A percentile compares a stretch with the other conserved stretches of the same genome.
These are phyloP conservation scores for Linum tenue DNA, from an alignment of 345 rosid genomes.

Conservation along the genomic window DNA sequence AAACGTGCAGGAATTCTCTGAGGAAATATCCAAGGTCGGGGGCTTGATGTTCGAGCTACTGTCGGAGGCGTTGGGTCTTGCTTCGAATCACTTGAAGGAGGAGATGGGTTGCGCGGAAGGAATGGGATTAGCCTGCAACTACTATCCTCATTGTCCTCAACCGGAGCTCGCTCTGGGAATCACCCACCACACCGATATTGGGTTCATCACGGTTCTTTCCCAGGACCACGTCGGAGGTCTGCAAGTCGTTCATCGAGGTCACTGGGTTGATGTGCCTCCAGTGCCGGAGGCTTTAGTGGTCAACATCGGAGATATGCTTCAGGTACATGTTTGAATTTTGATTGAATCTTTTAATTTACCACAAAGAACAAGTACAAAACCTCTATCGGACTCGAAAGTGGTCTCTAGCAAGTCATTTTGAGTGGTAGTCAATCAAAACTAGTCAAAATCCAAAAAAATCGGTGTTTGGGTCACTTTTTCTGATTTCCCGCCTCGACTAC, in stretches of 20 bases:
- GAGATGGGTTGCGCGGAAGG: not conserved
- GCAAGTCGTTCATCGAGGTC: not conserved
- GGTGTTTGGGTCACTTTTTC: too few species aligned
- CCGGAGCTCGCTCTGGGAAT: not conserved
- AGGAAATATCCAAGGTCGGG: not conserved
- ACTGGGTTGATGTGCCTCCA: not conserved
- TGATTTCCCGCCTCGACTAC: too few species aligned
- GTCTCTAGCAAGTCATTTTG: too few species aligned
- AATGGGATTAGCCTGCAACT: not conserved
- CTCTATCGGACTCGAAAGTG: too few species aligned
- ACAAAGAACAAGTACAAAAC: too few species aligned
- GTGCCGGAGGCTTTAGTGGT: not conserved
- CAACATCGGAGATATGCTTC: constrained; percentile 3
- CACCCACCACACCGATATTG: not conserved
- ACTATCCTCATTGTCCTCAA: not conserved
- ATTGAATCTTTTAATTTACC: too few species aligned
- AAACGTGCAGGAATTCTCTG: not conserved
- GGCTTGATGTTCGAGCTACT: not conserved
- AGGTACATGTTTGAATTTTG: too few species aligned
- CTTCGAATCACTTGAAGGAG: not conserved
- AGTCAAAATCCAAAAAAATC: too few species aligned
- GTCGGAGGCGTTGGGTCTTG: not conserved
- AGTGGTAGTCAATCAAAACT: too few species aligned
- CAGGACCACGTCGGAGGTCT: not conserved
- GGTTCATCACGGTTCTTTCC: not conserved